phyloP scores from a whole-genome alignment of 176 grass and related monocot genomes.

The Oryza glaberrima region DNA sequence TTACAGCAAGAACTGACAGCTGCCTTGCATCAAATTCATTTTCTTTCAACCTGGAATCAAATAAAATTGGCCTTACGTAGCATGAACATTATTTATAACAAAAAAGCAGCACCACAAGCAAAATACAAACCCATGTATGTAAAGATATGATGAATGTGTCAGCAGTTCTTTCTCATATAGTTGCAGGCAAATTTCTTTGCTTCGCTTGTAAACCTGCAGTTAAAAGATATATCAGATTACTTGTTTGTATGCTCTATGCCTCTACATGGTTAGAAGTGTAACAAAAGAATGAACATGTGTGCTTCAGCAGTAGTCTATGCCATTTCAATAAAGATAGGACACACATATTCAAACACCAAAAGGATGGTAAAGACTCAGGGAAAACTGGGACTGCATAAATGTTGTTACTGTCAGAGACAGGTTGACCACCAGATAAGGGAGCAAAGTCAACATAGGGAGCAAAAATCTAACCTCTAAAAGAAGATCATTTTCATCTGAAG shows the following conservation, averaged over 20 bases:
- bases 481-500: constrained; percentile 63
- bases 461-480: constrained; percentile 76
- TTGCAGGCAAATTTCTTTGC: constrained; percentile 80
- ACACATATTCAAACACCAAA: constrained; percentile 6
- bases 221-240: constrained; percentile 13
- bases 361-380: background rate
- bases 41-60: constrained; percentile 72
- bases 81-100: constrained; percentile 26
- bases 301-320: background rate
- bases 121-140: constrained; percentile 88
- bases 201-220: constrained; percentile 76
- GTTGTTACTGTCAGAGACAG: constrained; percentile 17
- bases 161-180: constrained; percentile 94
- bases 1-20: constrained; percentile 77
- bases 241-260: constrained; percentile 5
- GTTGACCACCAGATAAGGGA: constrained; percentile 18
- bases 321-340: background rate
- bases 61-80: constrained; percentile 22
- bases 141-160: constrained; percentile 84
- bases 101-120: constrained; percentile 15
- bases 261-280: constrained; percentile 25
- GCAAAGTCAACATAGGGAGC: constrained; percentile 13
- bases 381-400: background rate
- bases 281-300: constrained; percentile 31
- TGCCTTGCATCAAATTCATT: constrained; percentile 72